These are phyloP conservation scores for Ophiostoma tasmaniense DNA, from an alignment of 2,329 filamentous ascomycete genomes.

Conservation along the genomic window DNA sequence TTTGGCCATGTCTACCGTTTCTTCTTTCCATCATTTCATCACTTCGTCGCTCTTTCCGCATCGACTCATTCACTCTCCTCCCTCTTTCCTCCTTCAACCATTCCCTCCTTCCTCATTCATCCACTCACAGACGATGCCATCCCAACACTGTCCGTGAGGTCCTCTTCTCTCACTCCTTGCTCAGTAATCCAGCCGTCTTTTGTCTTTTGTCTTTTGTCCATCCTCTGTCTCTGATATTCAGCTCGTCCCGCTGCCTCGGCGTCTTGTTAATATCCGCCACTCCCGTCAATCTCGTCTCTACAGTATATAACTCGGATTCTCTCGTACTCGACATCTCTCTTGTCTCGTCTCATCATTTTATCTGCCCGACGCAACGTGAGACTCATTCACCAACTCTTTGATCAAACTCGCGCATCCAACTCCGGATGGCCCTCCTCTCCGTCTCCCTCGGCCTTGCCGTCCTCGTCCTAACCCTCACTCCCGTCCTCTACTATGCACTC, in stretches of 20 bases:
- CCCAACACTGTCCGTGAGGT: neutral
- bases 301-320: neutral
- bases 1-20: neutral
- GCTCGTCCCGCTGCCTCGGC: neutral
- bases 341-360: neutral
- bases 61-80: too few relatives aligned
- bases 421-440: conserved; percentile 9
- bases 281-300: neutral
- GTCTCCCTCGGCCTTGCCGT: neutral
- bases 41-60: too few relatives aligned
- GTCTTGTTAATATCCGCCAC: neutral
- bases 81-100: neutral
- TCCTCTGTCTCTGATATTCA: neutral
- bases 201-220: neutral
- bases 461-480: neutral
- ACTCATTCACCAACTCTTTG: too few relatives aligned
- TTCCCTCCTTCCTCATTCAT: neutral
- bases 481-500: conserved; percentile 16
- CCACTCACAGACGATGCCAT: neutral
- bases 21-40: neutral
- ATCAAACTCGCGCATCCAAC: too few relatives aligned
- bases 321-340: neutral
- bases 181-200: neutral
- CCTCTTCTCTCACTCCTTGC: neutral
- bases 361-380: too few relatives aligned